Evolutionary conservation across 1,139 yeast genomes (phyloP).

Genomic region (Arxiozyma telluris): DNA sequence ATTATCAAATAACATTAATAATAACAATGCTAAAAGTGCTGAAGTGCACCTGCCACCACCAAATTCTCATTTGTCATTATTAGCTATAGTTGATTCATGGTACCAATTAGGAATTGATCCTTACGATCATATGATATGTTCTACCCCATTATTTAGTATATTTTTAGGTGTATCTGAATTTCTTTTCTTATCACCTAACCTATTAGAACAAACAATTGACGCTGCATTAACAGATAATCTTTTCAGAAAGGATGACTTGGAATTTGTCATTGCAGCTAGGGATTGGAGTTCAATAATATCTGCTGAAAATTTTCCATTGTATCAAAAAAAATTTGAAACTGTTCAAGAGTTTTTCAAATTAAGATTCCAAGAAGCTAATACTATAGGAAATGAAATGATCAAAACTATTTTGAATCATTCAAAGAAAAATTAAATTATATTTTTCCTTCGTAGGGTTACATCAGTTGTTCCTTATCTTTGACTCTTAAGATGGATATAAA

Average conservation of each 20-base stretch:
- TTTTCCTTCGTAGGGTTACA: too few species aligned
- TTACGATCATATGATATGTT: constrained; percentile 92
- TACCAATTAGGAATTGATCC: constrained; percentile 75
- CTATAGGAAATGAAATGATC: constrained; percentile 93
- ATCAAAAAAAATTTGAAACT: constrained; percentile 61
- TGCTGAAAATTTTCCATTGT: constrained; percentile 66
- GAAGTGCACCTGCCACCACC: constrained; percentile 45
- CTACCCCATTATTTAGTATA: constrained; percentile 86
- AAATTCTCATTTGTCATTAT: constrained; percentile 77
- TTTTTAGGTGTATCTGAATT: constrained; percentile 92
- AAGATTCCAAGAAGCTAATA: constrained; percentile 81
- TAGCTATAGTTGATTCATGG: constrained; percentile 96
- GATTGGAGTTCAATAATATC: constrained; percentile 80
- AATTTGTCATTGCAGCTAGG: constrained; percentile 72
- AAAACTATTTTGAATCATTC: constrained; percentile 51
- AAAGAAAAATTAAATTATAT: constrained; percentile 3
- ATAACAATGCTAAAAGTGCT: constrained; percentile 25
- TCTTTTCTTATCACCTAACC: constrained; percentile 72
- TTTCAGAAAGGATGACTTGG: constrained; percentile 79
- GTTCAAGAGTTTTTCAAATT: constrained; percentile 77
- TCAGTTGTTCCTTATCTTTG: not conserved
- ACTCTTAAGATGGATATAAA: not conserved
- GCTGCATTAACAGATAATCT: constrained; percentile 60
- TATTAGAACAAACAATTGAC: constrained; percentile 67
- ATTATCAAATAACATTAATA: constrained; percentile 42